phyloP scores from a whole-genome alignment of 2,329 filamentous ascomycete species.

The Triangularia verruculosa region DNA sequence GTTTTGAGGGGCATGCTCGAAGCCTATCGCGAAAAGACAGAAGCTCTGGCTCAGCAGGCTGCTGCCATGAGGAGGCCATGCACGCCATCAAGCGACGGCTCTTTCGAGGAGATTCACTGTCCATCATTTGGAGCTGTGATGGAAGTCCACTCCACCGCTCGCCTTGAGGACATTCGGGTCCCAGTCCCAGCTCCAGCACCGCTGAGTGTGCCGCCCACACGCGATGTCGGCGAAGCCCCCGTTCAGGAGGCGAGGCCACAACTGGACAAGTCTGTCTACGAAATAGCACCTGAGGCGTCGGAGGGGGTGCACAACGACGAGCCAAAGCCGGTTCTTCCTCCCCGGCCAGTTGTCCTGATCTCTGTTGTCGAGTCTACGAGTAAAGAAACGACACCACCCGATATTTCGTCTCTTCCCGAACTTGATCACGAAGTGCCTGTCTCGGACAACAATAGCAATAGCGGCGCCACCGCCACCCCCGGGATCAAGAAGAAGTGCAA shows the following conservation, averaged over 20 bases:
- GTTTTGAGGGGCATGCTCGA: not conserved
- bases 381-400: not conserved
- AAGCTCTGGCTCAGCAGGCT: not conserved
- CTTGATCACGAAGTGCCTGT: not conserved
- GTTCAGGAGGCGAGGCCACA: not conserved
- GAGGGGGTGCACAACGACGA: not conserved
- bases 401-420: not conserved
- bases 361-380: not conserved
- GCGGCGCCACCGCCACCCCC: not conserved
- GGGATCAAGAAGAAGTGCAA: not conserved
- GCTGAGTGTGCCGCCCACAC: not conserved
- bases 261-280: not conserved
- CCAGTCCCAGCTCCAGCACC: not conserved
- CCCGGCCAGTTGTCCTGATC: not conserved
- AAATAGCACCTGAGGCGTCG: not conserved
- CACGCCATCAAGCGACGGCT: not conserved
- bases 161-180: not conserved
- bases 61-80: not conserved
- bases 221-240: not conserved
- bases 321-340: not conserved
- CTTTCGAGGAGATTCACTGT: not conserved
- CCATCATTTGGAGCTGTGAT: not conserved
- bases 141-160: not conserved
- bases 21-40: not conserved
- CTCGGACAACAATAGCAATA: not conserved